A percentile compares a stretch with the other conserved stretches of the same genome.
phyloP scores from a whole-genome alignment of 2,329 filamentous ascomycete genomes.

The Pseudonectria buxi region DNA sequence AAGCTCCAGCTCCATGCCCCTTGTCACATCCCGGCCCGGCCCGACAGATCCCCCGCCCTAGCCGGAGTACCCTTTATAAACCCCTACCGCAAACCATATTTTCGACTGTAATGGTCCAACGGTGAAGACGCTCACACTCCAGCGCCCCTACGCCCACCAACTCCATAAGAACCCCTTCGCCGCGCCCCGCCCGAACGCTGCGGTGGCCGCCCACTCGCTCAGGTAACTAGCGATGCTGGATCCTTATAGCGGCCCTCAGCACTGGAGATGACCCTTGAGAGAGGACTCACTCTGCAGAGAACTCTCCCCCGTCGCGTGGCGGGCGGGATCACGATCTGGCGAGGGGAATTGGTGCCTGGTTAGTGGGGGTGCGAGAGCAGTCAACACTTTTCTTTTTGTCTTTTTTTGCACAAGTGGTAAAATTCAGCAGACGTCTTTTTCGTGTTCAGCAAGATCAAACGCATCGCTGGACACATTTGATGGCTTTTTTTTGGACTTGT shows the following conservation, averaged over 20 bases:
- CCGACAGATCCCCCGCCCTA: neutral
- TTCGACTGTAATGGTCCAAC: conserved; percentile 57
- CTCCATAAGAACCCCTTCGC: conserved; percentile 48
- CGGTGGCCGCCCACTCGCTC: conserved; percentile 59
- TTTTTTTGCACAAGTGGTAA: conserved; percentile 9
- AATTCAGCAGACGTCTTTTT: neutral
- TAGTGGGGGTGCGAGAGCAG: conserved; percentile 46
- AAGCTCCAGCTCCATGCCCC: too few species aligned
- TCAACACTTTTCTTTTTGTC: conserved; percentile 37
- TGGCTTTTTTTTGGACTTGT: neutral
- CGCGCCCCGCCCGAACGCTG: conserved; percentile 63
- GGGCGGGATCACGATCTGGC: conserved; percentile 59
- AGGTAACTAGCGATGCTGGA: conserved; percentile 60
- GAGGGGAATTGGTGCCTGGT: conserved; percentile 48
- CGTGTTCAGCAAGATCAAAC: too few species aligned
- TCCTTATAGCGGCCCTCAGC: conserved; percentile 48
- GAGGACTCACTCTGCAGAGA: conserved; percentile 68
- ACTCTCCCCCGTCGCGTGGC: conserved; percentile 64
- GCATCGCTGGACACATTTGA: too few species aligned
- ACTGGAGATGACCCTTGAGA: conserved; percentile 64
- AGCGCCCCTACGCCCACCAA: conserved; percentile 41
- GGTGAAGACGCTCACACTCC: conserved; percentile 52
- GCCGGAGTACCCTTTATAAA: conserved; percentile 17
- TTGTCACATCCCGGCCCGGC: neutral
- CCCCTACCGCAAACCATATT: conserved; percentile 1